Base-by-base conservation (phyloP, 1,284 basidiomycete species). In the Puccinia coronata region DNA sequence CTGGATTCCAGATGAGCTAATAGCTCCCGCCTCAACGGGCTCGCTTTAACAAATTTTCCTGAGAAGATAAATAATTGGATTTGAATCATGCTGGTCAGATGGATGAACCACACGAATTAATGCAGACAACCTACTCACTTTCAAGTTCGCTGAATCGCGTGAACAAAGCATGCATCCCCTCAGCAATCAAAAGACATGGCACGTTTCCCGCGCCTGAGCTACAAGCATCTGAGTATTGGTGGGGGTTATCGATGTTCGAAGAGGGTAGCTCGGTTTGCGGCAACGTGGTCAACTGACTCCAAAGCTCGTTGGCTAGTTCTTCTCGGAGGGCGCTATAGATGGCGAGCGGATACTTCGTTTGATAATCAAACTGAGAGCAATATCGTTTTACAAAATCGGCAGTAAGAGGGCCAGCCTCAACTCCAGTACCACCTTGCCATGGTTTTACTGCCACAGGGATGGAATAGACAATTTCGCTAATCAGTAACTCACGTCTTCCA, bases 281-380 rank as follows among this genome's bases (percentile, higher is more conserved):
- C 25, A 5, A 28, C n/a, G 65, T 47, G 43, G 9, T n/a, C 47
- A 47, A 28, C 39, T 47, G 65, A n/a, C n/a, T 69, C 65, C 65
- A 69, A n/a, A 69, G 25, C 39, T 43, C 65, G 25, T 69, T 36
- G 43, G 65, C 65, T 47, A 69, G 31, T 69, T 69, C 39, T 47
- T 69, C 65, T 31, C 65, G 18, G n/a, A 69, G 65, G 39, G 65
- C 65, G 47, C 25, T 12, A 31, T 25, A 69, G 23, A 69, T 43
- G 41, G 0, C 39, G 23, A 49, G 39, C 25, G 65, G 39, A n/a
- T 69, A 69, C 9, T 41, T 41, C 39, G 25, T 18, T 69, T 49
- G 39, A 49, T 43, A 47, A 69, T 69, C 39, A 16, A 43, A 47
- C 12, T 39, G n/a, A 23, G 43, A 39, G 25, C 39, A 43, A 14